Base-by-base conservation (phyloP, 148 eudicot genomes). In the Fagopyrum tataricum region DNA sequence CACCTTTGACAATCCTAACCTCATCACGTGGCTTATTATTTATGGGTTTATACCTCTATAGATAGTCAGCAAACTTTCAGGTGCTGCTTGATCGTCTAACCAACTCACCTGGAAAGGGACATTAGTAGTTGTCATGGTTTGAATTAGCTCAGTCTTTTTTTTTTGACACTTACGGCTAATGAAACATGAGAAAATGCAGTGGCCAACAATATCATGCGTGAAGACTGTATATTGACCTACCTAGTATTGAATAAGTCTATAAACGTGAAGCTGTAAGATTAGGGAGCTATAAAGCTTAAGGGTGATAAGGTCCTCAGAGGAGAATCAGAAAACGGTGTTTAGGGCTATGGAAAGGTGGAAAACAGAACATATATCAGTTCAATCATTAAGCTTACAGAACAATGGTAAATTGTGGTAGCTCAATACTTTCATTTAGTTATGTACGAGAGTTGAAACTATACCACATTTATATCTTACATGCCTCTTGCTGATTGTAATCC, bases 401-500 rank as follows among this genome's bases (percentile, higher is more conserved):
- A 55, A 31, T 12, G 26, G 42, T 41, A 12, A 17, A 37, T 1
- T 62, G 14, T 62, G 43, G 43, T 31, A 41, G 6, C n/a, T 62
- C 15, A 62, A 26, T 12, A 56, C 39, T 31, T 37, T 31, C 7
- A 42, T 62, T 62, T 62, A 62, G 13, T 62, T 62, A 42, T 62
- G 9, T 31, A 62, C 7, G 68, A 62, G 13, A 12, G 31, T 62
- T 62, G 9, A 31, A 62, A 37, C 42, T 15, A 37, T 37, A 15
- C 5, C 43, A 37, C 43, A 31, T 62, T 62, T 31, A 14, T 62
- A 62, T 62, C 18, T 15, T 8, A 4, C n/a, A n/a, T 43, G 37
- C 68, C 68, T 62, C 68, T 62, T 37, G 68, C 68, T 37, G 40
- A 59, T 24, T 59, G 39, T 24, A 26, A 12, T 24, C 26, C 67